These are phyloP conservation scores for Pichia sp. DNA, from an alignment of 1,139 yeast genomes.

Conservation along the genomic window DNA sequence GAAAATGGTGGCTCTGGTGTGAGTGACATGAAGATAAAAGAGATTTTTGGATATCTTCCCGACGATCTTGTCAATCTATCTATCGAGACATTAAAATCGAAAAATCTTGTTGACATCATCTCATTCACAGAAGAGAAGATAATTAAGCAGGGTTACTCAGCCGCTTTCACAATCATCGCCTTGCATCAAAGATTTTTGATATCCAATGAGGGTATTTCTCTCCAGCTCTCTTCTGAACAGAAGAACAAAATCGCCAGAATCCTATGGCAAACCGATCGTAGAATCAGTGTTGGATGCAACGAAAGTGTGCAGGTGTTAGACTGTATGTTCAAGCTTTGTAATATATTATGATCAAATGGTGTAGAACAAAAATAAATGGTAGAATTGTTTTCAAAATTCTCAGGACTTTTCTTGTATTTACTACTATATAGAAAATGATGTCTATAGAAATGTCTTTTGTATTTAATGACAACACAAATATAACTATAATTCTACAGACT, in stretches of 20 bases:
- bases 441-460: too few relatives aligned
- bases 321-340: constrained; percentile 56
- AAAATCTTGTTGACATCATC: constrained; percentile 42
- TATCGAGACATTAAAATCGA: constrained; percentile 38
- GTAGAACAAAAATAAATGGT: not conserved
- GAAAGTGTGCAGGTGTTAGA: constrained; percentile 83
- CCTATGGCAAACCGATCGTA: constrained; percentile 71
- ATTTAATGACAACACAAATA: too few relatives aligned
- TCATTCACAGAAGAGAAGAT: constrained; percentile 47
- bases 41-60: constrained; percentile 85
- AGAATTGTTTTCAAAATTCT: not conserved
- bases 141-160: constrained; percentile 81
- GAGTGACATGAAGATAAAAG: constrained; percentile 36
- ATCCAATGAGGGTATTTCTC: constrained; percentile 30
- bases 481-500: not conserved
- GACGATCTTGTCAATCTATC: constrained; percentile 46
- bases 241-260: constrained; percentile 64
- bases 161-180: constrained; percentile 72
- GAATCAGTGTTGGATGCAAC: constrained; percentile 81
- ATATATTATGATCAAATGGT: constrained; percentile 32
- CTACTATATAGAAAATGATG: too few relatives aligned
- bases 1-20: constrained; percentile 9
- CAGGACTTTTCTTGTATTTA: too few relatives aligned
- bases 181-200: constrained; percentile 69
- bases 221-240: constrained; percentile 42